Evolutionary conservation across 2,329 filamentous ascomycete species (phyloP).

Genomic region (Paraphaeosphaeria sporulosa): DNA sequence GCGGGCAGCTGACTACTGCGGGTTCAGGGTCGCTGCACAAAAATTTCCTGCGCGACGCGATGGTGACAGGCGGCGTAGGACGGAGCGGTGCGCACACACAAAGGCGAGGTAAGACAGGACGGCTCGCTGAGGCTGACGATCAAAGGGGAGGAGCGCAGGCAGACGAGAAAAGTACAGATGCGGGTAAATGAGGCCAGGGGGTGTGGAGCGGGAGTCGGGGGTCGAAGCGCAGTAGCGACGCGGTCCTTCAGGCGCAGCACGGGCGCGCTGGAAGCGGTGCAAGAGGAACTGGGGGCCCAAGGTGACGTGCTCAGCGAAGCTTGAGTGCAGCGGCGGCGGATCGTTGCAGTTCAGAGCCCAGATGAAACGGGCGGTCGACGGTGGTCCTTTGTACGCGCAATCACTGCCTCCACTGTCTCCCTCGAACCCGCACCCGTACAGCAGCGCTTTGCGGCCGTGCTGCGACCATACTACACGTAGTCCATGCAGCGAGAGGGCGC

Average conservation of each 20-base stretch:
- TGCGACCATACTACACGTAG: constrained; percentile 13
- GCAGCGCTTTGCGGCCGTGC: constrained; percentile 4
- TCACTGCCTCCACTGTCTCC: constrained; percentile 22
- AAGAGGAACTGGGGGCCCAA: constrained; percentile 22
- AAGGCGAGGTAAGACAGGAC: constrained; percentile 16
- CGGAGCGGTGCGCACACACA: constrained; percentile 34
- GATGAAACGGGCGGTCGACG: constrained; percentile 45
- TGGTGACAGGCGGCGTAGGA: constrained; percentile 35
- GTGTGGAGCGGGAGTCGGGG: constrained; percentile 40
- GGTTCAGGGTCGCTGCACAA: constrained; percentile 29
- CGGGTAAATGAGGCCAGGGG: constrained; percentile 40
- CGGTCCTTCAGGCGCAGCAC: constrained; percentile 22
- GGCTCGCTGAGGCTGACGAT: constrained; percentile 10
- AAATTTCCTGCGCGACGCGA: constrained; percentile 25
- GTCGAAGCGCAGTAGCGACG: constrained; percentile 17
- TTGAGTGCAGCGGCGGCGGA: constrained; percentile 14
- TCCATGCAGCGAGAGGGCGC: constrained; percentile 6
- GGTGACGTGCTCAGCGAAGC: constrained; percentile 18
- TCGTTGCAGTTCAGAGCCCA: constrained; percentile 22
- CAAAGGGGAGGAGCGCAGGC: constrained; percentile 31
- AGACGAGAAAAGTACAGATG: constrained; percentile 30
- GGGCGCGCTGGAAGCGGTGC: constrained; percentile 15
- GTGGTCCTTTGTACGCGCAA: constrained; percentile 42
- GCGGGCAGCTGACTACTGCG: constrained; percentile 33
- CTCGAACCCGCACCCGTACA: neutral